These are phyloP conservation scores for Solanum clarkiae DNA, from an alignment of 257 asterid species.

Conservation along the genomic window DNA sequence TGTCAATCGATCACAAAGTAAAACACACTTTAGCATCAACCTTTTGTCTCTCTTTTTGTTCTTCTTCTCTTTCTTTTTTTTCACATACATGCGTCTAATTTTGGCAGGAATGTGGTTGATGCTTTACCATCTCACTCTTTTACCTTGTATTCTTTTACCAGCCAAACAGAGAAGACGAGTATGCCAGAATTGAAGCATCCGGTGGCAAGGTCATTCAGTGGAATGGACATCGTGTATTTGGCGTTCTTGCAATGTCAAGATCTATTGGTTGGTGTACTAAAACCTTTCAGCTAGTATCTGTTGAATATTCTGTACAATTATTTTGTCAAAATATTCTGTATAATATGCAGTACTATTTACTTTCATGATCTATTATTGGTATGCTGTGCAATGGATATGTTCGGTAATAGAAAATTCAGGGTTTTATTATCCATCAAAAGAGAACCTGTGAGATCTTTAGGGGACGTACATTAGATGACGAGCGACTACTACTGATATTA, in stretches of 20 bases:
- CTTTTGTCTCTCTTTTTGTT: not conserved
- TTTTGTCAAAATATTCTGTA: not conserved
- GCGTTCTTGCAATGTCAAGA: slow-evolving; percentile 94
- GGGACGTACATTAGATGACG: not conserved
- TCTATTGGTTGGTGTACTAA: slow-evolving; percentile 53
- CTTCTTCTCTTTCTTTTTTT: not conserved
- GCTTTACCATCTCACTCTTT: not conserved
- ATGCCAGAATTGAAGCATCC: slow-evolving; percentile 75
- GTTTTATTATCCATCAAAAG: not conserved
- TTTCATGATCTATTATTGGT: not conserved
- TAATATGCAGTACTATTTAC: not conserved
- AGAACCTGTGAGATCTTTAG: not conserved
- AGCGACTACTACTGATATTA: not conserved
- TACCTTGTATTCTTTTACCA: slow-evolving; percentile 1
- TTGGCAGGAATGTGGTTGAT: not conserved
- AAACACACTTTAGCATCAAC: not conserved
- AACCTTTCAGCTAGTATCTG: not conserved
- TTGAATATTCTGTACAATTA: not conserved
- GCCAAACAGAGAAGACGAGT: slow-evolving; percentile 84
- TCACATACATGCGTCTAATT: not conserved
- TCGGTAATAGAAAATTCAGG: not conserved
- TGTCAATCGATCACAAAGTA: slow-evolving; percentile 73
- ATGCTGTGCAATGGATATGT: not conserved
- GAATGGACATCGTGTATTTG: slow-evolving; percentile 87
- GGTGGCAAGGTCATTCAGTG: slow-evolving; percentile 89